These are phyloP conservation scores for Penicillium hesseltinei DNA, from an alignment of 2,329 filamentous ascomycete species.

Conservation along the genomic window DNA sequence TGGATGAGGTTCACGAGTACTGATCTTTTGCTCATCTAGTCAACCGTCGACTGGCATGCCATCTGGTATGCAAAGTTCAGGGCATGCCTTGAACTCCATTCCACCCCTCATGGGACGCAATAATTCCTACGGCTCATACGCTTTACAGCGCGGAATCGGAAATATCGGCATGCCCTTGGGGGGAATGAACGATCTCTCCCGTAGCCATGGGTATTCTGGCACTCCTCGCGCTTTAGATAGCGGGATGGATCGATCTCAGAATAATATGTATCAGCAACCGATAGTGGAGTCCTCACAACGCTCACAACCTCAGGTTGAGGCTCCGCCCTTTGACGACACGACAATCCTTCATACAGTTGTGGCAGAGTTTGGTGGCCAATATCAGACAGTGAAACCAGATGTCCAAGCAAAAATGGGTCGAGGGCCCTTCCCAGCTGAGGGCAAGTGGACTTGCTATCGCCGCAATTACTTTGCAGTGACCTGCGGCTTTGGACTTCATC, in stretches of 20 bases:
- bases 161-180: constrained; percentile 30
- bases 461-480: constrained; percentile 88
- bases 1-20: constrained; percentile 1
- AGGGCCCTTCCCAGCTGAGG: constrained; percentile 77
- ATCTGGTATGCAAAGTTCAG: constrained; percentile 33
- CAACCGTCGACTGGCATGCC: constrained; percentile 50
- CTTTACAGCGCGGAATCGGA: constrained; percentile 28
- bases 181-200: constrained; percentile 34
- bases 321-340: constrained; percentile 46
- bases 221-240: constrained; percentile 35
- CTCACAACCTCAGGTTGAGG: constrained; percentile 27
- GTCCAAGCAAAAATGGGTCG: constrained; percentile 83
- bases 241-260: constrained; percentile 31
- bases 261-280: constrained; percentile 33
- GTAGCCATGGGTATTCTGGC: constrained; percentile 34
- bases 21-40: constrained; percentile 33
- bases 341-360: constrained; percentile 36
- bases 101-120: constrained; percentile 40
- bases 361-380: constrained; percentile 25
- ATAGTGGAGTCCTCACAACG: constrained; percentile 27
- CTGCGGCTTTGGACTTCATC: constrained; percentile 71
- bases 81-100: constrained; percentile 28
- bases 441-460: constrained; percentile 88
- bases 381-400: constrained; percentile 61
- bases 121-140: constrained; percentile 38